These are phyloP conservation scores for Platanthera guangdongensis DNA, from an alignment of 106 monocot species.

Conservation along the genomic window DNA sequence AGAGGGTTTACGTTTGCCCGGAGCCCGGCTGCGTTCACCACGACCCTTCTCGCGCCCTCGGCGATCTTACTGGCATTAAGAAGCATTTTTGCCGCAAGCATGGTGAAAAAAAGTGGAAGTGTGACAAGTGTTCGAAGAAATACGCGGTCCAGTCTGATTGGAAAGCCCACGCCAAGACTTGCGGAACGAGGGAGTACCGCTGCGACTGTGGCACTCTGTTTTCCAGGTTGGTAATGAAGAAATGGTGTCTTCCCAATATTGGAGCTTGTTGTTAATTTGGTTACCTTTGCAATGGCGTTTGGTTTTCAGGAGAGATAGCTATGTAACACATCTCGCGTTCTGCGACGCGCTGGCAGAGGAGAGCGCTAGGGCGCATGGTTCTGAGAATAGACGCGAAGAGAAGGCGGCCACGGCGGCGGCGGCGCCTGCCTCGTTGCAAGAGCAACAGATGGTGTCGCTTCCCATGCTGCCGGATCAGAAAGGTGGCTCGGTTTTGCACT, in stretches of 20 bases:
- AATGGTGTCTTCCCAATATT: neutral
- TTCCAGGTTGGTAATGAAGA: neutral
- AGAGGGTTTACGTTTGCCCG: constrained; percentile 31
- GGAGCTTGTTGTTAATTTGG: no score
- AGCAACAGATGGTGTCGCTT: constrained; percentile 6
- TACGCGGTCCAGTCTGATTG: constrained; percentile 89
- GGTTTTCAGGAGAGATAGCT: constrained; percentile 28
- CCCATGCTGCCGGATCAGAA: constrained; percentile 1
- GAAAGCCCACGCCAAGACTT: constrained; percentile 38
- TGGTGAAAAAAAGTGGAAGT: constrained; percentile 75
- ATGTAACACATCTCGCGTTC: constrained; percentile 38
- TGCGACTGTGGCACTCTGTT: constrained; percentile 7
- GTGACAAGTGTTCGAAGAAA: constrained; percentile 57
- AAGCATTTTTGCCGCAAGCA: constrained; percentile 69
- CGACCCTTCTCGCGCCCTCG: constrained; percentile 30
- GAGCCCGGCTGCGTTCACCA: constrained; percentile 31
- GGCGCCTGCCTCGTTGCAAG: neutral
- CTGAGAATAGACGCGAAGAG: neutral
- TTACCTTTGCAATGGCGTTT: neutral
- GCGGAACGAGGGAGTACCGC: neutral
- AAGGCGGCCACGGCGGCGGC: constrained; percentile 1
- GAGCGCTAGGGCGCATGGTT: constrained; percentile 17
- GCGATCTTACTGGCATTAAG: constrained; percentile 26
- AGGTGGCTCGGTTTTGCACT: constrained; percentile 3
- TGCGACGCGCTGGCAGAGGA: constrained; percentile 43